phyloP scores from a whole-genome alignment of 805 yeast genomes.

The Zygosaccharomyces bailii region DNA sequence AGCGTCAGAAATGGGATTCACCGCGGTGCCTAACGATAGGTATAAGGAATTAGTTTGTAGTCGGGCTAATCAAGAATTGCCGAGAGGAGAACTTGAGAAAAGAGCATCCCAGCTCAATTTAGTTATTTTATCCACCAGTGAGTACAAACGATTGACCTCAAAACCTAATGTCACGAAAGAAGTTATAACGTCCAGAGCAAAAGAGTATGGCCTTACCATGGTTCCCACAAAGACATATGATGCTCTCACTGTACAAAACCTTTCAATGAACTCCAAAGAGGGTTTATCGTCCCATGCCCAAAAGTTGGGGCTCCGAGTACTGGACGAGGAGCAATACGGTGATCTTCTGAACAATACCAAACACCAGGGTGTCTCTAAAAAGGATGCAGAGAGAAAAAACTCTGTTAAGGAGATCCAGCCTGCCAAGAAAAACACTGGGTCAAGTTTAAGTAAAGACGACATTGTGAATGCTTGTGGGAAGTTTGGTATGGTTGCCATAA shows the following conservation, averaged over 20 bases:
- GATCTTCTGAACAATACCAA: background rate
- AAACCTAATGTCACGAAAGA: background rate
- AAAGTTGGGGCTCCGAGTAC: slow-evolving; percentile 3
- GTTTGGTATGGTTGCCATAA: slow-evolving; percentile 21
- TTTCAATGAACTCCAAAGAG: background rate
- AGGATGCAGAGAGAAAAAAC: slow-evolving; percentile 16
- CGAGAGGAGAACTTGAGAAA: slow-evolving; percentile 6
- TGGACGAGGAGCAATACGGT: slow-evolving; percentile 2
- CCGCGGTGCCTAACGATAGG: too few species aligned
- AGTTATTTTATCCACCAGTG: slow-evolving; percentile 1
- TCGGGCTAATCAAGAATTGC: slow-evolving; percentile 8
- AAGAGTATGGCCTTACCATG: background rate
- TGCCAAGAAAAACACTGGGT: background rate
- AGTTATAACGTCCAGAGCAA: background rate
- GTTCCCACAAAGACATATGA: slow-evolving; percentile 1
- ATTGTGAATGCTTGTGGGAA: slow-evolving; percentile 1
- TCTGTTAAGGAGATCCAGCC: background rate
- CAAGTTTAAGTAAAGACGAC: background rate
- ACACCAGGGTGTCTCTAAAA: too few species aligned
- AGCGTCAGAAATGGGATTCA: too few species aligned
- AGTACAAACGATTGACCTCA: background rate
- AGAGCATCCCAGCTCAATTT: slow-evolving; percentile 1
- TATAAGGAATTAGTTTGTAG: too few species aligned
- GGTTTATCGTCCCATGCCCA: background rate
- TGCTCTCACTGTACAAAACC: background rate